Conservation (phyloP, 2,329 filamentous ascomycete species). For the Beauveria caledonica region DNA sequence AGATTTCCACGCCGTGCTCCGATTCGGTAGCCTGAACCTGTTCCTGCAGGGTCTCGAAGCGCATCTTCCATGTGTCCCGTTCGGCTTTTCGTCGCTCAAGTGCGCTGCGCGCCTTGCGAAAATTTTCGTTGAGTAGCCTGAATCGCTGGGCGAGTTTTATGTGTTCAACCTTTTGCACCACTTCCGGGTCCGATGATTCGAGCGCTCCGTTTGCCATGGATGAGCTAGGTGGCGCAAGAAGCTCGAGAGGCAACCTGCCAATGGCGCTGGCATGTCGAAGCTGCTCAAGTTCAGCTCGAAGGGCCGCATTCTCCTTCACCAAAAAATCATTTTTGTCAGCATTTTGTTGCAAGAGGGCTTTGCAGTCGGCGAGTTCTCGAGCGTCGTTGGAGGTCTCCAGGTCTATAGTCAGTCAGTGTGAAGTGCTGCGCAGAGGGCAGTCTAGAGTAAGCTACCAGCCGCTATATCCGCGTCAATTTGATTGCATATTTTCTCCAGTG, state of each 20-base stretch:
- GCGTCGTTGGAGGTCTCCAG: neutral
- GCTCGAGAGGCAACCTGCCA: neutral
- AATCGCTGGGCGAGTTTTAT: constrained; percentile 32
- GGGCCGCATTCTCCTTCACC: constrained; percentile 33
- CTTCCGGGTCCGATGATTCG: constrained; percentile 11
- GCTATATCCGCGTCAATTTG: constrained; percentile 30
- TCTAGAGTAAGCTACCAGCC: constrained; percentile 22
- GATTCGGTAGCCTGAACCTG: constrained; percentile 36
- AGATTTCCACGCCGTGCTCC: constrained; percentile 26
- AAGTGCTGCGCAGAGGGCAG: neutral
- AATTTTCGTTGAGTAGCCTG: constrained; percentile 31
- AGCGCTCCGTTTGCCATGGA: constrained; percentile 3
- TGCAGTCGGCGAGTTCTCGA: neutral
- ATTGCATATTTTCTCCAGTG: constrained; percentile 31
- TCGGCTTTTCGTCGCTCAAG: constrained; percentile 33
- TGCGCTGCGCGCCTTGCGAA: constrained; percentile 31
- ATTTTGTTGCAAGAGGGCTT: neutral
- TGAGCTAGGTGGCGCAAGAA: neutral
- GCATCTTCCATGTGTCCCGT: constrained; percentile 36
- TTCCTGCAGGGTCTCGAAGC: constrained; percentile 34
- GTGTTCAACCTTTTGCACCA: constrained; percentile 25
- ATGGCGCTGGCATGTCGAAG: constrained; percentile 8
- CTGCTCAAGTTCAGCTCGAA: constrained; percentile 28
- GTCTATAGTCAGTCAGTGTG: neutral
- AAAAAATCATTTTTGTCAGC: constrained; percentile 25